Evolutionary conservation across 2,329 filamentous ascomycete species (phyloP), one percentile per base, ranked within the genome.

Genomic region (Lachnellula occidentalis): DNA sequence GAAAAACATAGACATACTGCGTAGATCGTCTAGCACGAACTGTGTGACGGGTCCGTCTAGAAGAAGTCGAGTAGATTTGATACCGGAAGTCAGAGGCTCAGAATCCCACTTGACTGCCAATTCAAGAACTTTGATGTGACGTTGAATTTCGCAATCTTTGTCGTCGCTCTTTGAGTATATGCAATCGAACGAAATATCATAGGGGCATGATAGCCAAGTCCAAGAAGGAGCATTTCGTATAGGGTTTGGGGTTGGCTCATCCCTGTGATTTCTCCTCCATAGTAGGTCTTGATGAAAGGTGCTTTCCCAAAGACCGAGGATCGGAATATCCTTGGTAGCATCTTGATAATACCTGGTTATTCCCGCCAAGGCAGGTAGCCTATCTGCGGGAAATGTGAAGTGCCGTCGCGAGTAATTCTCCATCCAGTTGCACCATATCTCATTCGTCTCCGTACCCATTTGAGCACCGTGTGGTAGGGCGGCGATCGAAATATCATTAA

Each of bases 331-430:
- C 17, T 72, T 71, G 3, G 54, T 56, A 36, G n/a, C 49, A 42
- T 14, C 15, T 37, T 50, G 42, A 36, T 37, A 69, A 45, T 51
- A 14, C 4, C 72, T 15, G 78, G 78, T 41, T 17, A 17, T 48
- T 21, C 49, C 49, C 17, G 22, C 19, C 24, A 55, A 43, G 36
- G 53, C 48, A 48, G 51, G 51, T 24, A 49, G 36, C 14, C 36
- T 53, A 34, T 53, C 51, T 31, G 27, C 1, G 7, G 45, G 19
- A 34, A 34, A 42, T 27, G 45, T 39, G 11, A 53, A 53, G 9
- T 34, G 31, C 15, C 51, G 34, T 45, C n/a, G 34, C 15, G 51
- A 45, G 37, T 53, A 53, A 34, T 31, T 48, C 21, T 48, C 36
- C 2, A 53, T 46, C 51, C 51, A 53, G 27, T 48, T 39, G 45